Evolutionary conservation across 108 stramenopile species (phyloP).

Genomic region (Skeletonema marinoi): DNA sequence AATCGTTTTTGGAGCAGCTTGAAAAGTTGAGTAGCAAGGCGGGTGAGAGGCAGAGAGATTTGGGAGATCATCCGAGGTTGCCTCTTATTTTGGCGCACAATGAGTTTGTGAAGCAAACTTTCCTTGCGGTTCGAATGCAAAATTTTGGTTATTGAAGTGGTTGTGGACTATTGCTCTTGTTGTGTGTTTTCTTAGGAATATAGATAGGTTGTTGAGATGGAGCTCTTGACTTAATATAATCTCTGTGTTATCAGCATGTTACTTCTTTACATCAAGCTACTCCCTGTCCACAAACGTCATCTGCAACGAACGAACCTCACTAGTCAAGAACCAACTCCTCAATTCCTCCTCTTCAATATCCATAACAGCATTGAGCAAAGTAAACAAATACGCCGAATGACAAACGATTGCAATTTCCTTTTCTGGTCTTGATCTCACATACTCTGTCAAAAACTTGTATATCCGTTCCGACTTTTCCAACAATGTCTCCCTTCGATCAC

Average conservation of each 20-base stretch:
- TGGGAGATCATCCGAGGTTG: conserved; percentile 35
- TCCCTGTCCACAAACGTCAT: conserved; percentile 43
- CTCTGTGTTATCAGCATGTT: not conserved
- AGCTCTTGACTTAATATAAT: not conserved
- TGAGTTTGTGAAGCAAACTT: conserved; percentile 24
- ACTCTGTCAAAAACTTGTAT: conserved; percentile 61
- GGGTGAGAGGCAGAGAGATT: conserved; percentile 13
- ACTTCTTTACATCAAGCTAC: not conserved
- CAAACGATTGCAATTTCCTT: conserved; percentile 60
- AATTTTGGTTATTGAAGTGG: conserved; percentile 5
- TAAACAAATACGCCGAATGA: conserved; percentile 69
- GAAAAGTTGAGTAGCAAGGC: conserved; percentile 15
- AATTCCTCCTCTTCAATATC: conserved; percentile 51
- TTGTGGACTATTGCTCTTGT: not conserved
- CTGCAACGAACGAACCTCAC: conserved; percentile 63
- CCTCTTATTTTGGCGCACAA: conserved; percentile 44
- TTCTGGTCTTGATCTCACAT: conserved; percentile 53
- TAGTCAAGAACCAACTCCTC: conserved; percentile 58
- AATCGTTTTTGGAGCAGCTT: conserved; percentile 28
- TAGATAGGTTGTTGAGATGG: not conserved
- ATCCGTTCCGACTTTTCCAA: conserved; percentile 50
- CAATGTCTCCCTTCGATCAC: conserved; percentile 37
- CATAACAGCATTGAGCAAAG: conserved; percentile 62
- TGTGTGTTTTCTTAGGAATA: not conserved
- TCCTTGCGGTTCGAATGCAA: conserved; percentile 24